phyloP scores from a whole-genome alignment of 257 asterid species.

The Coffea eugenioides region DNA sequence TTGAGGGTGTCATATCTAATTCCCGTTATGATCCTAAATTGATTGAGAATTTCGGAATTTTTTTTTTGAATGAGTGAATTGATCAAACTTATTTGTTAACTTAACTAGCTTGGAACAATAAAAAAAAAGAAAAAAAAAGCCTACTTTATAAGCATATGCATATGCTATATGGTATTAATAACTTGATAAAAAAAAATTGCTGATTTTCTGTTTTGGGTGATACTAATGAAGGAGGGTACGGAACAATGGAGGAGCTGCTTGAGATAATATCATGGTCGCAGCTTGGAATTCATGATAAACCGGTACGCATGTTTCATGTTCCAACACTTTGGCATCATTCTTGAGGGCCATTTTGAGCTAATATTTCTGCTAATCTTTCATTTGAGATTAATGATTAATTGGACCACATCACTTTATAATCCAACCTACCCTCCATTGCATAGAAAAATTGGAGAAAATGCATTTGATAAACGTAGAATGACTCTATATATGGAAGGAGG shows the following conservation, averaged over 20 bases:
- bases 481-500: too few relatives aligned
- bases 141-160: too few relatives aligned
- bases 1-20: too few relatives aligned
- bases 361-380: neutral
- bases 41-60: neutral
- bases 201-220: neutral
- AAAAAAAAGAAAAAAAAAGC: too few relatives aligned
- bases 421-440: neutral
- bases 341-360: neutral
- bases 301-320: slow-evolving; percentile 21
- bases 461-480: too few relatives aligned
- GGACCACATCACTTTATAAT: neutral
- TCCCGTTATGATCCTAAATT: too few relatives aligned
- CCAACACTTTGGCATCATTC: neutral
- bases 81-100: too few relatives aligned
- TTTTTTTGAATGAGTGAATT: neutral
- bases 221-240: slow-evolving; percentile 54
- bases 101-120: neutral
- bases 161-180: too few relatives aligned
- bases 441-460: neutral
- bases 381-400: neutral
- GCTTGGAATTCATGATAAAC: slow-evolving; percentile 49
- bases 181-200: too few relatives aligned
- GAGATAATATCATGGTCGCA: slow-evolving; percentile 64
- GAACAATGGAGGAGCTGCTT: slow-evolving; percentile 67